A percentile compares a stretch with the other conserved stretches of the same genome.
Conservation (phyloP, 2,329 filamentous ascomycete species). For the Pleoardoris graminearum region DNA sequence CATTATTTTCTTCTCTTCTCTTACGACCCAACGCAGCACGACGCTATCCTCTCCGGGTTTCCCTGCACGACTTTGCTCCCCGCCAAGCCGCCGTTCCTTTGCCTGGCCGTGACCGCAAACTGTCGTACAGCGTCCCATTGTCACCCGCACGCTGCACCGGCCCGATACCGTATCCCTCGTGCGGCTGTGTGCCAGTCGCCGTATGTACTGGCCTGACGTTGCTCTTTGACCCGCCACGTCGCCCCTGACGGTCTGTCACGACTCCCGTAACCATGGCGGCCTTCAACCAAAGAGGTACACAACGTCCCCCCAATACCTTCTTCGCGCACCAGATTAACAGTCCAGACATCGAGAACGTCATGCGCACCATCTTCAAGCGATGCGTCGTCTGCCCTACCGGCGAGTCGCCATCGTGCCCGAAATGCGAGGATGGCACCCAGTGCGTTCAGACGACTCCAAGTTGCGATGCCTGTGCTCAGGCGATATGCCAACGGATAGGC, state of each 20-base stretch:
- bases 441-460: slow-evolving; percentile 64
- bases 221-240: slow-evolving; percentile 8
- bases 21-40: not conserved
- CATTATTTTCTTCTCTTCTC: slow-evolving; percentile 14
- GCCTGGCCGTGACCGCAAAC: slow-evolving; percentile 3
- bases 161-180: slow-evolving; percentile 14
- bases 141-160: slow-evolving; percentile 3
- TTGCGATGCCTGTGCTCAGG: slow-evolving; percentile 63
- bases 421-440: slow-evolving; percentile 58
- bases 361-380: slow-evolving; percentile 57
- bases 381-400: slow-evolving; percentile 60
- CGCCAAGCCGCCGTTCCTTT: slow-evolving; percentile 13
- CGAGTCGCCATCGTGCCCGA: slow-evolving; percentile 60
- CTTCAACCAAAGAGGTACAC: slow-evolving; percentile 19
- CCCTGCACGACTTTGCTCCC: not conserved
- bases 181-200: slow-evolving; percentile 12
- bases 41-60: slow-evolving; percentile 7
- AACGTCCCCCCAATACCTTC: not conserved
- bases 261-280: slow-evolving; percentile 21
- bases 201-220: slow-evolving; percentile 7
- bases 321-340: slow-evolving; percentile 8
- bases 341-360: slow-evolving; percentile 42
- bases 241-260: slow-evolving; percentile 9
- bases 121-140: slow-evolving; percentile 5
- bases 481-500: slow-evolving; percentile 55